Base-by-base conservation (phyloP, 2,329 filamentous ascomycete species). In the Phialemonium atrogriseum region DNA sequence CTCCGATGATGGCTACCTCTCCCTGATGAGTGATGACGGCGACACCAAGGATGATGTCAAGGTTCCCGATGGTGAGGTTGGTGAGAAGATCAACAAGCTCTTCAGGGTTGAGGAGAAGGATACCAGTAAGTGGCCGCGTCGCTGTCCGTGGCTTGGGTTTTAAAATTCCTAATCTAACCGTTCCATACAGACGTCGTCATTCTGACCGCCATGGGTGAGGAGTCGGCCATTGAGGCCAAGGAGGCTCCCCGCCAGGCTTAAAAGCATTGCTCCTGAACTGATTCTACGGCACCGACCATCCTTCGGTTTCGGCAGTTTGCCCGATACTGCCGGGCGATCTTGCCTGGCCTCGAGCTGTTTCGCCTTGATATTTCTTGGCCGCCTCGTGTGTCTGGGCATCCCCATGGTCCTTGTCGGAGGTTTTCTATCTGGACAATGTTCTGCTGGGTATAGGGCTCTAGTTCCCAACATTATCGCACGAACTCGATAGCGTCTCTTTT, bases 201-300 rank as follows among this genome's bases (percentile, higher is more conserved):
- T 60, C 83, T 94, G 59, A 84, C 85, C 53, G 79, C 91, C 60
- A 98, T 98, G 91, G 84, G 84, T 58, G 89, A 98, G 70, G 84
- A 96, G 75, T 68, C 74, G 52, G 83, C 80, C 56, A 81, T 95
- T 60, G 88, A 95, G 59, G 83, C 80, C 67, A 96, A 96, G 80
- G 88, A 95, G 70, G 85, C 84, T 62, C 79, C 84, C 62, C 51
- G 52, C 41, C 52, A 57, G 46, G 33, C 27, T 33, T 55, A 52
- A 51, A 45, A 36, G 32, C 31, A 31, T 33, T 19, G 12, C 12
- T 13, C 12, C 20, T 27, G 11, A 20, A 9, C n/a, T n/a, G n/a
- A n/a, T n/a, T n/a, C n/a, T 22, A 22, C 21, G 14, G 25, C 16
- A 27, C 14, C 25, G 19, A 27, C 25, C 25, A 27, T 27, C 14